Percentiles rank a stretch among this genome's conserved stretches.
Conservation (phyloP, 805 yeast species). For the Starmera quercuum region DNA sequence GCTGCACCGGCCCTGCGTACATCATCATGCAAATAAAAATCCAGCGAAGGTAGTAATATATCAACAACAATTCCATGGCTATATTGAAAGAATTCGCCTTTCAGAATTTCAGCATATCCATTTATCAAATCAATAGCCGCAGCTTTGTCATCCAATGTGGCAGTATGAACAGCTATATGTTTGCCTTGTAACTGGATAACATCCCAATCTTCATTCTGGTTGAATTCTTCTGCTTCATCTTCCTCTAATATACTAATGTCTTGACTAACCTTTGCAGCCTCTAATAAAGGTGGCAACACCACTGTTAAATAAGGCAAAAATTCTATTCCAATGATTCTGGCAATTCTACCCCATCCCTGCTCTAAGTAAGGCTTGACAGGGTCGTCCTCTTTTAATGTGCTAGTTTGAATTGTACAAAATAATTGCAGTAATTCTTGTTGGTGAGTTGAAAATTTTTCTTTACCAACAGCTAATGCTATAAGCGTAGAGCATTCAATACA, state of each 20-base stretch:
- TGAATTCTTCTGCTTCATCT: constrained; percentile 80
- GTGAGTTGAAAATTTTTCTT: constrained; percentile 74
- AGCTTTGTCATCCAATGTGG: constrained; percentile 89
- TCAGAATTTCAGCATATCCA: constrained; percentile 77
- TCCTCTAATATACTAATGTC: constrained; percentile 83
- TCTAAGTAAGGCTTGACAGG: constrained; percentile 82
- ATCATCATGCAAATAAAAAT: constrained; percentile 88
- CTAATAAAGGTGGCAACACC: constrained; percentile 84
- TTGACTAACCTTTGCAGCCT: constrained; percentile 82
- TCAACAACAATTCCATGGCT: constrained; percentile 71
- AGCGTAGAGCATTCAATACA: constrained; percentile 94
- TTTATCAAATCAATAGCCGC: constrained; percentile 84
- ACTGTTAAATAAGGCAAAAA: constrained; percentile 77
- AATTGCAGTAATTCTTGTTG: constrained; percentile 65
- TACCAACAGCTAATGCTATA: constrained; percentile 92
- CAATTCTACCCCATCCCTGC: constrained; percentile 94
- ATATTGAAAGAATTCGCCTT: constrained; percentile 76
- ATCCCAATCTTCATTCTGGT: constrained; percentile 90
- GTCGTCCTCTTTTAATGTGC: constrained; percentile 59
- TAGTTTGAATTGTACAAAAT: constrained; percentile 64
- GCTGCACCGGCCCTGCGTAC: constrained; percentile 89
- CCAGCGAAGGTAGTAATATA: constrained; percentile 81
- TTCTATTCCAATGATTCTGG: constrained; percentile 77
- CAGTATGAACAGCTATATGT: constrained; percentile 90
- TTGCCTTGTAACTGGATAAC: constrained; percentile 87